Conservation (phyloP, 345 rosid genomes). For the Gossypioides kirkii region DNA sequence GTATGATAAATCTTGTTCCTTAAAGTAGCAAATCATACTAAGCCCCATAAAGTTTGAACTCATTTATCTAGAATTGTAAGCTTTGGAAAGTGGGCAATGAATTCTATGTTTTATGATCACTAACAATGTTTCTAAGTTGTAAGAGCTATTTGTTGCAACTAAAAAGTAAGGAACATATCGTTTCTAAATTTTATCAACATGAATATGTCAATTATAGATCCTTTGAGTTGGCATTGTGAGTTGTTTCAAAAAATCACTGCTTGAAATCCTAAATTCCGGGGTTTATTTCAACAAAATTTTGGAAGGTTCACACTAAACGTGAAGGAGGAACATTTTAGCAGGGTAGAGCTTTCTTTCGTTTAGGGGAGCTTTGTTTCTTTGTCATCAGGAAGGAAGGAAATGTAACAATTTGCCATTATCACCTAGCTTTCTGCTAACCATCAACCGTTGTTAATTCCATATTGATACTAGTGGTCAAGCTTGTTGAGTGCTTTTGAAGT, state of each 20-base stretch:
- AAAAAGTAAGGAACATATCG: background rate
- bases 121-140: background rate
- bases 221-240: background rate
- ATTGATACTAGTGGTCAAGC: background rate
- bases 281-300: background rate
- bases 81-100: background rate
- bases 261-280: background rate
- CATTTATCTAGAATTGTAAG: background rate
- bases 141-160: background rate
- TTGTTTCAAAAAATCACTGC: background rate
- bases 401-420: background rate
- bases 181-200: background rate
- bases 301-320: background rate
- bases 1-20: background rate
- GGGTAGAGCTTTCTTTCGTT: background rate
- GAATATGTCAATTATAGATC: background rate
- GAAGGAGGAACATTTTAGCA: background rate
- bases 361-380: background rate
- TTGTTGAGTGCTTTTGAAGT: background rate
- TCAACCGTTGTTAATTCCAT: background rate
- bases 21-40: background rate
- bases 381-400: constrained; percentile 1
- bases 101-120: background rate
- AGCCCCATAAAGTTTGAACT: background rate
- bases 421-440: background rate